These are phyloP conservation scores for Cladorrhinum sp. DNA, from an alignment of 2,329 filamentous ascomycete genomes.

Conservation along the genomic window DNA sequence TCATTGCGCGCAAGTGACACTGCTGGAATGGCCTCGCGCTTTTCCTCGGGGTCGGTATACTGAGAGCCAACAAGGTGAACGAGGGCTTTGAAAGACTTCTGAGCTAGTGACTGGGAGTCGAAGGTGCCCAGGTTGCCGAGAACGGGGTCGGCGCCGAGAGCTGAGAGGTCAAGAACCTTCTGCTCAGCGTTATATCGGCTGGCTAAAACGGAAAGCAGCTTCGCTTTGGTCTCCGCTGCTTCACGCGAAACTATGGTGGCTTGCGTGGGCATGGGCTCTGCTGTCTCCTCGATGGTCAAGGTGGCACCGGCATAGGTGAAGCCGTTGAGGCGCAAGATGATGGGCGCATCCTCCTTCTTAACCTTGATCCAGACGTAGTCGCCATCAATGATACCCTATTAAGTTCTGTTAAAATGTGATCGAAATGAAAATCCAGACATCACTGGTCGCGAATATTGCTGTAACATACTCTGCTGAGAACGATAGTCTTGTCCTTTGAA, in stretches of 20 bases:
- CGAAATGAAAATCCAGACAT: background rate
- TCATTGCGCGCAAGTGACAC: conserved; percentile 80
- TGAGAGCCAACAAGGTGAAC: conserved; percentile 81
- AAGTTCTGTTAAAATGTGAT: conserved; percentile 22
- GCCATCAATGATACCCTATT: conserved; percentile 50
- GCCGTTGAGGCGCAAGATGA: conserved; percentile 64
- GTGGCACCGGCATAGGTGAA: conserved; percentile 65
- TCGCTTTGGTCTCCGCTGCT: conserved; percentile 61
- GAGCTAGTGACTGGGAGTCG: conserved; percentile 63
- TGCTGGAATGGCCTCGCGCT: conserved; percentile 74
- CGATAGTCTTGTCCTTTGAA: conserved; percentile 53
- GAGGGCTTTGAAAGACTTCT: conserved; percentile 88
- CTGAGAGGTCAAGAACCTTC: conserved; percentile 82
- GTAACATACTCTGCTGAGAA: conserved; percentile 74
- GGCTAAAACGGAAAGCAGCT: conserved; percentile 68
- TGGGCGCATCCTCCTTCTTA: conserved; percentile 60
- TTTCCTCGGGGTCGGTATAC: conserved; percentile 69
- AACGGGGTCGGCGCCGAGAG: conserved; percentile 67
- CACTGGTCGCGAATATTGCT: conserved; percentile 1
- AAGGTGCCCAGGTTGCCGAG: conserved; percentile 75
- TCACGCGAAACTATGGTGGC: conserved; percentile 44
- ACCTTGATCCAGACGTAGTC: conserved; percentile 67
- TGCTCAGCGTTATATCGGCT: conserved; percentile 67
- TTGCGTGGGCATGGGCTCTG: conserved; percentile 40
- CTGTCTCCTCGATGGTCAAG: conserved; percentile 53